Base-by-base conservation (phyloP, 2,329 filamentous ascomycete genomes). In the Blastomyces parvus region DNA sequence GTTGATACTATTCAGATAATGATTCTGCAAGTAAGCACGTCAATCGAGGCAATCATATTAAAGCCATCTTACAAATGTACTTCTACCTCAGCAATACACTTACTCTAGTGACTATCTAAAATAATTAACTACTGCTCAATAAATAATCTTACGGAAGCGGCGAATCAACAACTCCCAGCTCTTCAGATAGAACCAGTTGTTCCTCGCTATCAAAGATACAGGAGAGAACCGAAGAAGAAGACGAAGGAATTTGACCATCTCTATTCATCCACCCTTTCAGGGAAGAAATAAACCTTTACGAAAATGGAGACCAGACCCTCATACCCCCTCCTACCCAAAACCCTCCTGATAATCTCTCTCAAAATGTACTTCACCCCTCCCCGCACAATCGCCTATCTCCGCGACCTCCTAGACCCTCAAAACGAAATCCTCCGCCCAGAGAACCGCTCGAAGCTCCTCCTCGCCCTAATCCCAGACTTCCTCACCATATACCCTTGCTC, bases 391-490 rank as follows among this genome's bases (percentile, higher is more conserved):
- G 69, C 80, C 63, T 87, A 86, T 71, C 76, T 83, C 72, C 65
- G 73, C 53, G 74, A 74, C 13, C 72, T 87, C 19, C 73, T 83
- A n/a, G 66, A 76, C 13, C 77, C 77, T 4, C 73, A 82, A 75
- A 69, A 80, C 48, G 72, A 79, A 25, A 74, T 80, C 30, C 71
- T 78, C 42, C 71, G 77, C 3, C 70, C 77, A 25, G 72, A 76
- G 38, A 72, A 78, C 60, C 72, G 78, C 17, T 75, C 81, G 38
- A 78, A 83, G 60, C 75, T 89, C 65, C 86, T 90, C 74, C 80
- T 93, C 68, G 91, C 91, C 74, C 78, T 93, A 68, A 86, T 92
- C 67, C 89, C 90, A 0, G 89, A 93, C 76, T 89, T 90, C 71
- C 75, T 93, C 61, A 85, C 87, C 14, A 79, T 93, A 63, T 76